phyloP scores from a whole-genome alignment of 345 rosid species.

The Cardiospermum halicacabum region DNA sequence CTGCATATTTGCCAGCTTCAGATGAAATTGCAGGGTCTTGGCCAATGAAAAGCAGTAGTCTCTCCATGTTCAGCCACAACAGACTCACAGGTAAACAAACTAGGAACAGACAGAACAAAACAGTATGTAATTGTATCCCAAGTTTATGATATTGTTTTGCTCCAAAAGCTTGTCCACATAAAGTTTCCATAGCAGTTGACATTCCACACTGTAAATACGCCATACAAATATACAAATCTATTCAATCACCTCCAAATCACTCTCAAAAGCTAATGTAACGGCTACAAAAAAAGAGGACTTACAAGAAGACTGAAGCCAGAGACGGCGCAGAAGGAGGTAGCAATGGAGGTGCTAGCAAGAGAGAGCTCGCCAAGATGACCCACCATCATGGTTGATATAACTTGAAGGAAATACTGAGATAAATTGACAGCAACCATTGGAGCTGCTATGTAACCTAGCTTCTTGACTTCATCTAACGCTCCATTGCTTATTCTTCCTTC shows the following conservation, averaged over 20 bases:
- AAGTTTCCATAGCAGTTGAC: slow-evolving; percentile 70
- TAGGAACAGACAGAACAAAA: slow-evolving; percentile 35
- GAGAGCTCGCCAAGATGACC: too few relatives aligned
- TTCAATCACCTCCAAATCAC: too few relatives aligned
- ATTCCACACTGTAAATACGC: slow-evolving; percentile 85
- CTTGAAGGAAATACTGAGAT: neutral
- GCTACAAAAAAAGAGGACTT: too few relatives aligned
- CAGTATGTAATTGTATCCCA: slow-evolving; percentile 55
- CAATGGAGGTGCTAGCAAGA: too few relatives aligned
- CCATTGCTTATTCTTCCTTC: neutral
- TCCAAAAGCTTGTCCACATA: slow-evolving; percentile 84
- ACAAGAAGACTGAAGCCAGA: too few relatives aligned
- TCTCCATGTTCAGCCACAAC: slow-evolving; percentile 51
- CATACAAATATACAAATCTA: too few relatives aligned
- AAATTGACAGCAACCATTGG: neutral
- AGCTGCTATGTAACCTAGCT: neutral
- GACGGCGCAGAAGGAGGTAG: too few relatives aligned
- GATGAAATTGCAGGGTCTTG: slow-evolving; percentile 60
- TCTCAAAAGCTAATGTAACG: too few relatives aligned
- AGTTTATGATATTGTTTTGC: slow-evolving; percentile 50
- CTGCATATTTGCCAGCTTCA: slow-evolving; percentile 49
- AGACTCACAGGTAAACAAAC: slow-evolving; percentile 48
- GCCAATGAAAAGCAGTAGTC: slow-evolving; percentile 40
- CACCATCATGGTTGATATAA: neutral
- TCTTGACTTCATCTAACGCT: neutral